These are phyloP conservation scores for Globisporangium splendens DNA, from an alignment of 352 stramenopile species.

Conservation along the genomic window DNA sequence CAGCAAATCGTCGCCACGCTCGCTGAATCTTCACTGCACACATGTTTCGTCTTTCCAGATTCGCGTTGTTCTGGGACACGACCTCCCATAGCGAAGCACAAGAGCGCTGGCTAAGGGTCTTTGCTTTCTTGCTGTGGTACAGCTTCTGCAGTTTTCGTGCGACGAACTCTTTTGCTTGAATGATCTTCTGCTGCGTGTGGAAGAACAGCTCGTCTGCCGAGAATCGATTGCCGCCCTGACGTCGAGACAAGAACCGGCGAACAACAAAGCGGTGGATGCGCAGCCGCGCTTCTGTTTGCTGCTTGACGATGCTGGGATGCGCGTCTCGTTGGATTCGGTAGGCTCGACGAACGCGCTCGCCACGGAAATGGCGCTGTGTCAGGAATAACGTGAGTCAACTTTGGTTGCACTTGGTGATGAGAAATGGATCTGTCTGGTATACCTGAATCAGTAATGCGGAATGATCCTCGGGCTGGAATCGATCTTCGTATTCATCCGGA, in stretches of 20 bases:
- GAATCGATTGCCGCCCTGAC: not conserved
- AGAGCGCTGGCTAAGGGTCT: not conserved
- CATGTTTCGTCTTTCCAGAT: conserved; percentile 8
- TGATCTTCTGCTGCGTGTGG: conserved; percentile 29
- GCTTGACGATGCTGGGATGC: conserved; percentile 9
- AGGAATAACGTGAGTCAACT: not conserved
- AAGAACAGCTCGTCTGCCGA: conserved; percentile 32
- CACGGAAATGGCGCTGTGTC: conserved; percentile 42
- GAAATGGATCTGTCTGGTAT: not conserved
- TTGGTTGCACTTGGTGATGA: not conserved
- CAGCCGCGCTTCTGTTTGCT: conserved; percentile 16
- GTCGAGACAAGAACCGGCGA: conserved; percentile 6
- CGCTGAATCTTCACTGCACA: conserved; percentile 33
- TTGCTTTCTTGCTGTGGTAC: conserved; percentile 27
- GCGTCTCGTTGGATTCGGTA: conserved; percentile 23
- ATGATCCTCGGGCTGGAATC: conserved; percentile 44
- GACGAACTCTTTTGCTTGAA: conserved; percentile 28
- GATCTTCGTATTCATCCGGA: conserved; percentile 35
- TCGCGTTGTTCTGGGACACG: conserved; percentile 8
- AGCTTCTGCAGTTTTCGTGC: conserved; percentile 42
- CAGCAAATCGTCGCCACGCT: conserved; percentile 30
- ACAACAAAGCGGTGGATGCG: conserved; percentile 27
- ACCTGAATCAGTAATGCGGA: conserved; percentile 38
- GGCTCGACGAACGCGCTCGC: conserved; percentile 23
- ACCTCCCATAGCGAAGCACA: conserved; percentile 1